Conservation (phyloP, 345 rosid species). For the Euclidium syriacum region DNA sequence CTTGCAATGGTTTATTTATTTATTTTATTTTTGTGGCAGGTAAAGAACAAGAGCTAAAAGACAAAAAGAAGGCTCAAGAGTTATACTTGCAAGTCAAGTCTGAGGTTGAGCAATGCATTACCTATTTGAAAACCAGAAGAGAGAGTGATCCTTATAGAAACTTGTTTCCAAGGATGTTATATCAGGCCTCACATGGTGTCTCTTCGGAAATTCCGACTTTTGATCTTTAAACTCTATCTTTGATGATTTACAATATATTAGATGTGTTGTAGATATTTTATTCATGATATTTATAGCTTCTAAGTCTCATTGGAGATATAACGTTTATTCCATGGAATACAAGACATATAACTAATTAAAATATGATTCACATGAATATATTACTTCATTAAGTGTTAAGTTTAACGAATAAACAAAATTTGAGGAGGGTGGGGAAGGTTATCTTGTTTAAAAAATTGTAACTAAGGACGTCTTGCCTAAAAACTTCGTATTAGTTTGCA, state of each 20-base stretch:
- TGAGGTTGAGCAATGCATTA: conserved; percentile 46
- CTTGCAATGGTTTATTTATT: background rate
- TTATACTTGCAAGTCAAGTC: conserved; percentile 48
- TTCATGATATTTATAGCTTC: too few species aligned
- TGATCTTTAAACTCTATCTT: conserved; percentile 31
- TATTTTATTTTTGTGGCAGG: conserved; percentile 23
- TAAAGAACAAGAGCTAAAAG: conserved; percentile 37
- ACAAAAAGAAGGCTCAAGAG: conserved; percentile 40
- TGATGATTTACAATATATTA: background rate
- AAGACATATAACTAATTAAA: too few species aligned
- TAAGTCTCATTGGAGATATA: too few species aligned
- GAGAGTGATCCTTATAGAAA: conserved; percentile 53
- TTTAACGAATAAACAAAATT: too few species aligned
- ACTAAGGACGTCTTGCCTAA: too few species aligned
- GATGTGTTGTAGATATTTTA: background rate
- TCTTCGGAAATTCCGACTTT: conserved; percentile 47
- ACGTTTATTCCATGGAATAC: too few species aligned
- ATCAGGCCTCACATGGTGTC: conserved; percentile 40
- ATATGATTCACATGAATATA: too few species aligned
- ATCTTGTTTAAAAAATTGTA: too few species aligned
- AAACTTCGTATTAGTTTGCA: too few species aligned
- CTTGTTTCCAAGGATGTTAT: conserved; percentile 35
- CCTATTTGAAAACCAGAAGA: conserved; percentile 46
- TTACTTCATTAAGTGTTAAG: too few species aligned
- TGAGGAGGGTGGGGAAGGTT: too few species aligned